phyloP scores from a whole-genome alignment of 176 grass and related monocot genomes.

The Phragmites australis region DNA sequence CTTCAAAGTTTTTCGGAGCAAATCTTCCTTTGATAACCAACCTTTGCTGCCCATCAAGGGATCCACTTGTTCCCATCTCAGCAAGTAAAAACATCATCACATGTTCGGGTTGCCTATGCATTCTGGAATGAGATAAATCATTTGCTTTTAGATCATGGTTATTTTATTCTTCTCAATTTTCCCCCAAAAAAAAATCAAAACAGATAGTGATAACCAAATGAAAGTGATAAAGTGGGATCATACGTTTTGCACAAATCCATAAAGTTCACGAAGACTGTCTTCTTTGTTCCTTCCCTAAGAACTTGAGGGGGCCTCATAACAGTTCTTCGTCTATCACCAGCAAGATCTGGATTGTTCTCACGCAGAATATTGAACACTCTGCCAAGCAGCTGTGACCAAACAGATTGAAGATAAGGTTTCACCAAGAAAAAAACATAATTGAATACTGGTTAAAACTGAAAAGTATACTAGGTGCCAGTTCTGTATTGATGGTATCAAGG shows the following conservation, averaged over 20 bases:
- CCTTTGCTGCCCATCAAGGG: constrained; percentile 97
- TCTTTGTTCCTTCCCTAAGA: constrained; percentile 98
- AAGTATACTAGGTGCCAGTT: background rate
- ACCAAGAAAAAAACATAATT: constrained; percentile 19
- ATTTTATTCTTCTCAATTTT: background rate
- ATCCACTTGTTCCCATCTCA: constrained; percentile 99
- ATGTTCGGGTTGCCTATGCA: constrained; percentile 98
- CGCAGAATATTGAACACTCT: constrained; percentile 98
- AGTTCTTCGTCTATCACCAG: constrained; percentile 92
- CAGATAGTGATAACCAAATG: background rate
- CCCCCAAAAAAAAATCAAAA: background rate
- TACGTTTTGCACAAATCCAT: constrained; percentile 99
- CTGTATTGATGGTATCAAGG: background rate
- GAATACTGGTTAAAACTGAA: background rate
- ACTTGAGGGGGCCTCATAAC: constrained; percentile 99
- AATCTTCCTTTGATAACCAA: constrained; percentile 97
- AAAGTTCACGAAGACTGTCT: constrained; percentile 99
- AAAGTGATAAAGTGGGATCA: constrained; percentile 20
- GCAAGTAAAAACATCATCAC: constrained; percentile 97
- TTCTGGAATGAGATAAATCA: constrained; percentile 49
- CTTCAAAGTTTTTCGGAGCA: constrained; percentile 97
- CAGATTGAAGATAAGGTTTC: constrained; percentile 16
- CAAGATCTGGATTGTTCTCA: constrained; percentile 99
- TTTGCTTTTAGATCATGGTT: constrained; percentile 8
- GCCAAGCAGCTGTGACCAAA: constrained; percentile 66